Evolutionary conservation across 164 flowering plant genomes (phyloP).

Genomic region (Chimonanthus salicifolius): DNA sequence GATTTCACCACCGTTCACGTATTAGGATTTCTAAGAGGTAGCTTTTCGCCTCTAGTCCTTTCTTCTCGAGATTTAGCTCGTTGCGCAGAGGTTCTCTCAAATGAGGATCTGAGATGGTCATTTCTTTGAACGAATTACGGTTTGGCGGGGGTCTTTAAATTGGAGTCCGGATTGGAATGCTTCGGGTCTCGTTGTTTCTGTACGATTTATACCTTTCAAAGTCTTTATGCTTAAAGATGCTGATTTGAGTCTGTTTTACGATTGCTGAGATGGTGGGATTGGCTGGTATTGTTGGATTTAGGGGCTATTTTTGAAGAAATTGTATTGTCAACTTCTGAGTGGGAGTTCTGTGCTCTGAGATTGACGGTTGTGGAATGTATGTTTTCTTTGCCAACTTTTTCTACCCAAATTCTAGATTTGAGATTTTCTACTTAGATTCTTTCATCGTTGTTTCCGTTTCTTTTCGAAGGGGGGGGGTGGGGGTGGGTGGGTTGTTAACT

Average conservation of each 20-base stretch:
- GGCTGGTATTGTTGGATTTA: too few species aligned
- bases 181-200: background rate
- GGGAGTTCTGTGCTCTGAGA: too few species aligned
- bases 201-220: background rate
- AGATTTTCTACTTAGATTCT: too few species aligned
- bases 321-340: too few species aligned
- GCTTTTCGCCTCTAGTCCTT: background rate
- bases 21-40: slow-evolving; percentile 1
- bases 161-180: background rate
- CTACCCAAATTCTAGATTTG: too few species aligned
- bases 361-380: too few species aligned
- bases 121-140: background rate
- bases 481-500: too few species aligned
- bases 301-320: too few species aligned
- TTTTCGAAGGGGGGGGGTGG: fast-evolving
- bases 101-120: background rate
- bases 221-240: background rate
- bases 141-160: background rate
- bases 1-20: background rate
- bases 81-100: background rate
- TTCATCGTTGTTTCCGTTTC: too few species aligned
- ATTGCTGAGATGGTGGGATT: too few species aligned
- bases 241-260: background rate
- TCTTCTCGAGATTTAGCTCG: background rate
- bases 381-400: too few species aligned